Percentiles rank a stretch among this genome's conserved stretches.
These are phyloP conservation scores for Phytophthora uliginosa DNA, from an alignment of 352 stramenopile species.

Conservation along the genomic window DNA sequence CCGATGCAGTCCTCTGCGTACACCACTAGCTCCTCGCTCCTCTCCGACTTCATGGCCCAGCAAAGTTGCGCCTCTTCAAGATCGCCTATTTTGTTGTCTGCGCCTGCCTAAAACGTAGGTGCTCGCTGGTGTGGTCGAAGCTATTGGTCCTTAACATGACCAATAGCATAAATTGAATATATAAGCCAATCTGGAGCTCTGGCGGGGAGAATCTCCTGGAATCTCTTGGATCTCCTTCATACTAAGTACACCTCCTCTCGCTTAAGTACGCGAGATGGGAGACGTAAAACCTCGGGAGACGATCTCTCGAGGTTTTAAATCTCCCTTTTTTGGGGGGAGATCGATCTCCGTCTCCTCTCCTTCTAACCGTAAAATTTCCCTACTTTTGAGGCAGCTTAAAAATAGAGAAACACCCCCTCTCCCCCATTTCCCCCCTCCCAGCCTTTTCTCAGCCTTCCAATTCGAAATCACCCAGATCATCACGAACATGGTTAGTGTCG, in stretches of 20 bases:
- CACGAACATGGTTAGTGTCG: no score
- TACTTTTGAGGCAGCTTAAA: no score
- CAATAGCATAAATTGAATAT: background rate
- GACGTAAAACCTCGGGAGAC: constrained; percentile 5
- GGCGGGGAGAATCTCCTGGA: background rate
- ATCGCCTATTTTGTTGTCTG: background rate
- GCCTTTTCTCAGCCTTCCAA: no score
- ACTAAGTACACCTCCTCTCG: background rate
- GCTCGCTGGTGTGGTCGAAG: background rate
- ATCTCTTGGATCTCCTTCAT: constrained; percentile 4
- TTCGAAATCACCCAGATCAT: no score
- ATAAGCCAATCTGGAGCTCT: background rate
- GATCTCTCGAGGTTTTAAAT: constrained; percentile 8
- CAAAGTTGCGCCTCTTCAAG: background rate
- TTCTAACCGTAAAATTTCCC: background rate
- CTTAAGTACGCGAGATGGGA: constrained; percentile 8
- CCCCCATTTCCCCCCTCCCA: no score
- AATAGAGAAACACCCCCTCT: no score
- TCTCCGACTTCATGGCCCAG: background rate
- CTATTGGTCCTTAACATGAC: background rate
- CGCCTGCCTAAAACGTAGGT: background rate
- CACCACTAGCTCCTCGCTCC: constrained; percentile 5
- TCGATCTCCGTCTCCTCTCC: constrained; percentile 2
- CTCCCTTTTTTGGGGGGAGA: background rate
- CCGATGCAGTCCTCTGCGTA: background rate